A percentile compares a stretch with the other conserved stretches of the same genome.
These are phyloP conservation scores for Trichoderma pleuroti DNA, from an alignment of 2,329 filamentous ascomycete genomes.

Conservation along the genomic window DNA sequence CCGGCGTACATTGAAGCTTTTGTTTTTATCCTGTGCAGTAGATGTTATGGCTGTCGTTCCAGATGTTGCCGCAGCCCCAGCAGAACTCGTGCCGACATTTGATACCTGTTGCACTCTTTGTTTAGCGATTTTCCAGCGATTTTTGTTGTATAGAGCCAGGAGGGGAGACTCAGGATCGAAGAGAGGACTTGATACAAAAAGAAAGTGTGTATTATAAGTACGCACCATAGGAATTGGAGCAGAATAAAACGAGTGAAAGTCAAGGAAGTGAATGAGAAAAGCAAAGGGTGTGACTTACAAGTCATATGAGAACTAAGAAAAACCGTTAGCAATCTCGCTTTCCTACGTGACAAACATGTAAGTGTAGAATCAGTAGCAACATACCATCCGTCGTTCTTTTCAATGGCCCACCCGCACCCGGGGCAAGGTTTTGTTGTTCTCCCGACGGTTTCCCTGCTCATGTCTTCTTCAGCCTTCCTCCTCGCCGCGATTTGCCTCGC, in stretches of 20 bases:
- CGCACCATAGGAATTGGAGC: slow-evolving; percentile 7
- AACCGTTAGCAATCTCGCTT: slow-evolving; percentile 23
- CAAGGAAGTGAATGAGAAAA: not conserved
- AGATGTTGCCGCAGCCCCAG: slow-evolving; percentile 31
- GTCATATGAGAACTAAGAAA: slow-evolving; percentile 38
- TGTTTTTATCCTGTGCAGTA: slow-evolving; percentile 23
- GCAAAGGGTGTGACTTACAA: slow-evolving; percentile 34
- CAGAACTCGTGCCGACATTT: slow-evolving; percentile 36
- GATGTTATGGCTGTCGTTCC: slow-evolving; percentile 24
- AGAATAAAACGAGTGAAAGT: not conserved
- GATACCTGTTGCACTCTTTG: slow-evolving; percentile 28
- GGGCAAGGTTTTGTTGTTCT: slow-evolving; percentile 39
- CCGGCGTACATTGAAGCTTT: not conserved
- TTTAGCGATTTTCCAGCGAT: not conserved
- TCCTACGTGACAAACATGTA: not conserved
- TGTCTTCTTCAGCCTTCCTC: slow-evolving; percentile 35
- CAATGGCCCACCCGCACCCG: slow-evolving; percentile 36
- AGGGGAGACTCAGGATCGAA: not conserved
- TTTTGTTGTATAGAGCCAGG: not conserved
- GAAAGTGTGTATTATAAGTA: slow-evolving; percentile 7
- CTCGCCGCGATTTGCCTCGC: slow-evolving; percentile 29
- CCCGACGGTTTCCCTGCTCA: slow-evolving; percentile 29
- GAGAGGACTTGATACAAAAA: not conserved
- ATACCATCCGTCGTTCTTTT: slow-evolving; percentile 43
- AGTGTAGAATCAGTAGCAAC: slow-evolving; percentile 19